Evolutionary conservation across 192 early-diverging fungal genomes (phyloP).

Genomic region (Podila minutissima): DNA sequence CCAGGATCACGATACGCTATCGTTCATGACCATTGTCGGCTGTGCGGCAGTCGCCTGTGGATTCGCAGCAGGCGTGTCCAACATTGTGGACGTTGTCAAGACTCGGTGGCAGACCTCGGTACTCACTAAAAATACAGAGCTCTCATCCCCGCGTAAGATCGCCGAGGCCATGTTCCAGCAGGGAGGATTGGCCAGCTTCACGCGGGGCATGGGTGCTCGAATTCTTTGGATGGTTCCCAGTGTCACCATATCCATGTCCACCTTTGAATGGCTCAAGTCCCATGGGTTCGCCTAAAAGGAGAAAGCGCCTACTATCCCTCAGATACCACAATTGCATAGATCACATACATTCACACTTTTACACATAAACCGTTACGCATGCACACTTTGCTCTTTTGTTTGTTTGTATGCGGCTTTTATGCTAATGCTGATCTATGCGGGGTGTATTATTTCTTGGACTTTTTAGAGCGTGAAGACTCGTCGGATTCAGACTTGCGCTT

Average conservation of each 20-base stretch:
- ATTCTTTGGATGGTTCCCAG: slow-evolving; percentile 76
- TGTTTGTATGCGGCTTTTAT: neutral
- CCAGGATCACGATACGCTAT: slow-evolving; percentile 27
- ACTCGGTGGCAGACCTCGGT: slow-evolving; percentile 78
- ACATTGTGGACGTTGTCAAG: slow-evolving; percentile 81
- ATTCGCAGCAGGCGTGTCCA: slow-evolving; percentile 69
- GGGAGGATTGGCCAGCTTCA: slow-evolving; percentile 71
- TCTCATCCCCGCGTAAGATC: slow-evolving; percentile 49
- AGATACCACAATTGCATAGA: neutral
- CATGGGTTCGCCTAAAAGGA: slow-evolving; percentile 1
- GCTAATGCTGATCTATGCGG: neutral
- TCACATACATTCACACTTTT: neutral
- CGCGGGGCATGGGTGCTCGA: slow-evolving; percentile 71
- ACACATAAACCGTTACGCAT: slow-evolving; percentile 2
- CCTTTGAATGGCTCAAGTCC: slow-evolving; percentile 75
- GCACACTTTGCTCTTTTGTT: neutral
- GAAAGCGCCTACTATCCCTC: too few species aligned
- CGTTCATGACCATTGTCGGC: slow-evolving; percentile 65
- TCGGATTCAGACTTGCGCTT: slow-evolving; percentile 34
- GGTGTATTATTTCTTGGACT: slow-evolving; percentile 40
- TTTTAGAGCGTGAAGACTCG: slow-evolving; percentile 31
- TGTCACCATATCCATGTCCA: slow-evolving; percentile 76
- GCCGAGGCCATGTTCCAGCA: slow-evolving; percentile 56
- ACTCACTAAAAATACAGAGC: slow-evolving; percentile 19
- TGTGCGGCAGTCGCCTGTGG: slow-evolving; percentile 70